Base-by-base conservation (phyloP, 2,329 filamentous ascomycete species). In the Talaromyces islandicus region DNA sequence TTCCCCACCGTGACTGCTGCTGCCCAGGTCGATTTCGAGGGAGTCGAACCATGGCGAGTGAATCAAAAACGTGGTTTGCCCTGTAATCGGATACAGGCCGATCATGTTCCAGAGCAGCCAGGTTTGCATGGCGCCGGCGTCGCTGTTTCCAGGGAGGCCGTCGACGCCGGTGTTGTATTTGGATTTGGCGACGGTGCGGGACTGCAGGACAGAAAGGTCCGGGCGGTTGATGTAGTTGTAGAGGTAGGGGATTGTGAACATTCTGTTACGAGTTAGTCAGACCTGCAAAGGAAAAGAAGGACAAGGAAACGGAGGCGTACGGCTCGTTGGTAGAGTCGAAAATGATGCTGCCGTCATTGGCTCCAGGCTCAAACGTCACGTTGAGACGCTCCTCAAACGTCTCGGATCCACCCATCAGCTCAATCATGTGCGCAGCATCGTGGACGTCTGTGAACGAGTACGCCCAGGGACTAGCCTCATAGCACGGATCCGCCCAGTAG, bases 361-460 rank as follows among this genome's bases (percentile, higher is more conserved):
- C 9, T 3, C 70, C 71, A 5, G 69, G 62, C 5, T 59, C 66
- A 70, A 89, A 88, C 58, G 88, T 80, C 64, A 80, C 84, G 55
- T 88, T 78, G 6, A 90, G 78, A 0, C 87, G 69, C 7, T 66
- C 58, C 17, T 69, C 64, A 17, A 68, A 67, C 14, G 60, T 67
- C 38, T 71, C 55, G 14, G 75, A 64, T 0, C 86, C 87, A n/a
- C 86, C 86, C 54, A 78, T 75, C 35, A 81, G 73, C 2, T 76
- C 65, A 58, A 89, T 80, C 57, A 88, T 70, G 24, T 78, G 76
- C 27, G 76, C 72, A 60, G 88, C 76, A 70, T 90, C 87, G 70
- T 90, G 87, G 54, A 87, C 82, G n/a, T 85, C 83, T 61, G 86
- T 87, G 78, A 90, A 91, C 19, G 84, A 84, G 68, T 91, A 91